phyloP scores from a whole-genome alignment of 2,329 filamentous ascomycete species.

The Myriangium duriaei region DNA sequence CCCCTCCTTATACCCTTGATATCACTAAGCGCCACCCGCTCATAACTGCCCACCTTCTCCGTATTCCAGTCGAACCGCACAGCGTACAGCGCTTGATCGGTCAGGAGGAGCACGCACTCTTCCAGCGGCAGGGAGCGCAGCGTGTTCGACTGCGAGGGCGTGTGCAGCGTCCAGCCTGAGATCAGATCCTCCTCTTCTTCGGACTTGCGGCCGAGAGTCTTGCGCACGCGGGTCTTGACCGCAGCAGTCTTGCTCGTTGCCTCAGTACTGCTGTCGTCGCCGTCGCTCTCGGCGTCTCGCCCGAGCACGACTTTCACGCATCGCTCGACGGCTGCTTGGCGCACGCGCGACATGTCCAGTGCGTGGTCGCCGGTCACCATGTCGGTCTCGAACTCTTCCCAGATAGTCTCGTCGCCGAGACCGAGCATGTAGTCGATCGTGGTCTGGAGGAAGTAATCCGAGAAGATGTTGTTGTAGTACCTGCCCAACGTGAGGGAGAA shows the following conservation, averaged over 20 bases:
- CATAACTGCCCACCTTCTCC: conserved; percentile 88
- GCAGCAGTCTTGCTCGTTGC: not conserved
- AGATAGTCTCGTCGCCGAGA: conserved; percentile 71
- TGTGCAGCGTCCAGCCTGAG: conserved; percentile 78
- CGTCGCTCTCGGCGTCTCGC: conserved; percentile 28
- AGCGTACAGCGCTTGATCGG: conserved; percentile 71
- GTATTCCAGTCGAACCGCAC: conserved; percentile 91
- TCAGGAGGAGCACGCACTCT: conserved; percentile 78
- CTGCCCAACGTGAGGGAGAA: conserved; percentile 76
- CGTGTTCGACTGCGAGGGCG: conserved; percentile 58
- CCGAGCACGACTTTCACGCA: conserved; percentile 73
- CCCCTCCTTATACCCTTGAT: conserved; percentile 64
- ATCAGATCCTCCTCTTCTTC: conserved; percentile 76
- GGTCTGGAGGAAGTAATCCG: conserved; percentile 92
- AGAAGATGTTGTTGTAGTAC: conserved; percentile 78
- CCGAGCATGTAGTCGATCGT: conserved; percentile 90
- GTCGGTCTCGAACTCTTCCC: conserved; percentile 86
- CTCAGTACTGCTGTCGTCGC: not conserved
- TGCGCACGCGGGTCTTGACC: too few species aligned
- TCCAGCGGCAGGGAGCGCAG: conserved; percentile 61
- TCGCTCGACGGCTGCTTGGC: conserved; percentile 80
- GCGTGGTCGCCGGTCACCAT: conserved; percentile 91
- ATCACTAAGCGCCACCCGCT: conserved; percentile 66
- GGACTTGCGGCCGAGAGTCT: not conserved
- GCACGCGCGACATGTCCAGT: conserved; percentile 69